A percentile compares a stretch with the other conserved stretches of the same genome.
Evolutionary conservation across 179 eudicot species (phyloP).

Genomic region (Beta corolliflora): DNA sequence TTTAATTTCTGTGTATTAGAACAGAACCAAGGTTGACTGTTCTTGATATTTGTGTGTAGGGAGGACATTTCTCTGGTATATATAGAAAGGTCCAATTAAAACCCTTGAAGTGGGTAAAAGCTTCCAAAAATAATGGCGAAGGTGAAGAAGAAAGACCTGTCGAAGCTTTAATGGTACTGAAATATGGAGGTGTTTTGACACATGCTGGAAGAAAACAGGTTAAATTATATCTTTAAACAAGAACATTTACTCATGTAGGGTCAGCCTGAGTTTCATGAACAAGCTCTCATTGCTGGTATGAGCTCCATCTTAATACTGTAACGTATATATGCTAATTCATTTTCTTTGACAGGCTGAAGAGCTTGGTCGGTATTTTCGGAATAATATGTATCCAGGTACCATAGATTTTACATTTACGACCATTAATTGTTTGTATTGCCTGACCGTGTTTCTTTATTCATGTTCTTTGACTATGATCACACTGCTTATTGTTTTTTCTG

Average conservation of each 20-base stretch:
- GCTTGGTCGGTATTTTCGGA: conserved; percentile 93
- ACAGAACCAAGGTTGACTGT: conserved; percentile 16
- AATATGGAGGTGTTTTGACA: conserved; percentile 97
- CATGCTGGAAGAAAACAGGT: conserved; percentile 99
- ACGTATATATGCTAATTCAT: neutral
- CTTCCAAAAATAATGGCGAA: conserved; percentile 72
- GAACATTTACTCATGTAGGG: neutral
- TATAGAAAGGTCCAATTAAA: conserved; percentile 97
- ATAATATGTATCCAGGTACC: conserved; percentile 97
- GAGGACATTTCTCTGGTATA: conserved; percentile 98
- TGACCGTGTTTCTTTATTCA: neutral
- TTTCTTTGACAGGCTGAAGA: conserved; percentile 83
- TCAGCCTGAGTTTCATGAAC: conserved; percentile 7
- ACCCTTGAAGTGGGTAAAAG: conserved; percentile 90
- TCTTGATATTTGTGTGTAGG: conserved; percentile 49
- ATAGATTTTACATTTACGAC: neutral
- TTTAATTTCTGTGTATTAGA: neutral
- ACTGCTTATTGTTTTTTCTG: neutral
- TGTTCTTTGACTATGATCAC: neutral
- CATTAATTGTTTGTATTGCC: conserved; percentile 3
- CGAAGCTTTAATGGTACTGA: conserved; percentile 96
- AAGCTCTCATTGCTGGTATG: conserved; percentile 9
- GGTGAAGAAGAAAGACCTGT: conserved; percentile 91
- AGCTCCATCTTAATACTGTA: neutral
- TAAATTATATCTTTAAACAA: neutral